These are phyloP conservation scores for Boletus rubroflammeus DNA, from an alignment of 768 basidiomycete species.

Conservation along the genomic window DNA sequence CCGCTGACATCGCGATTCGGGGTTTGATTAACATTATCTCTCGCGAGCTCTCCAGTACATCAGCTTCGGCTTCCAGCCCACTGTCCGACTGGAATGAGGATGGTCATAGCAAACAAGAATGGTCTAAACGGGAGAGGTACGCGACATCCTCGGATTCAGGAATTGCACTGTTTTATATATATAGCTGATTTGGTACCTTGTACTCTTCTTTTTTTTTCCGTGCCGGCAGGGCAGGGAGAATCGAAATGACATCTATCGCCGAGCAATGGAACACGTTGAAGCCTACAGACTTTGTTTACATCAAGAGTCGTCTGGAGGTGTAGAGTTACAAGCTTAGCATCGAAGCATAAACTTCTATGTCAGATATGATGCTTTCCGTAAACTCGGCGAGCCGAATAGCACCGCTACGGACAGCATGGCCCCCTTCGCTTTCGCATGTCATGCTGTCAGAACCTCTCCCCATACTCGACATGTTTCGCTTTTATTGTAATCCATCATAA, in stretches of 20 bases:
- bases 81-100: constrained; percentile 51
- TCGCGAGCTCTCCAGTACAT: constrained; percentile 35
- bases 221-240: constrained; percentile 47
- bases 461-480: background rate
- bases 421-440: constrained; percentile 4
- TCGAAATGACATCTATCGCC: constrained; percentile 50
- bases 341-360: constrained; percentile 22
- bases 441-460: background rate
- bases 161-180: background rate
- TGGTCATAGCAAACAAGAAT: constrained; percentile 50
- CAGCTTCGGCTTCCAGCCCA: constrained; percentile 30
- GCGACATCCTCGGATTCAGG: constrained; percentile 23
- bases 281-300: constrained; percentile 47
- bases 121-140: constrained; percentile 55
- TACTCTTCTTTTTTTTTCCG: background rate
- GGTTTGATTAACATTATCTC: constrained; percentile 51
- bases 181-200: constrained; percentile 7
- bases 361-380: constrained; percentile 16
- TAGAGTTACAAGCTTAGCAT: background rate
- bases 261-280: constrained; percentile 47
- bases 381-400: constrained; percentile 3
- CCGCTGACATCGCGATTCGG: constrained; percentile 48
- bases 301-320: constrained; percentile 55
- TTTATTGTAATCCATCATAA: constrained; percentile 11
- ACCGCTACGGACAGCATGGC: background rate